Evolutionary conservation across 352 stramenopile species (phyloP).

Genomic region (Globisporangium solare): DNA sequence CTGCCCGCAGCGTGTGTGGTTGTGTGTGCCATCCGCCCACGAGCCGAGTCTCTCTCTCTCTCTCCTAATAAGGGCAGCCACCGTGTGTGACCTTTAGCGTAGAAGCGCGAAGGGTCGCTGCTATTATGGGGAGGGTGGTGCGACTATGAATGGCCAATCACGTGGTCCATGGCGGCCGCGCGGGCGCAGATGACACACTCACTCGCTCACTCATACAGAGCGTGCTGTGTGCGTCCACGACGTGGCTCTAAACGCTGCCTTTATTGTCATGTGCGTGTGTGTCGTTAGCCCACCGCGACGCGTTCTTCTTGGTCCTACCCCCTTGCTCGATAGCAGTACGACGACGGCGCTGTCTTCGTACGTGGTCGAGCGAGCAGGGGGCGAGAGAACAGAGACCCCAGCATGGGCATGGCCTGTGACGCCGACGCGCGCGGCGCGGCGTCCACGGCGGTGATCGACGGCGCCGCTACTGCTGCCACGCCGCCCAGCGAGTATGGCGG

Average conservation of each 20-base stretch:
- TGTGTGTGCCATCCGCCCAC: background rate
- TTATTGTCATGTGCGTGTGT: background rate
- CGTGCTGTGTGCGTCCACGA: background rate
- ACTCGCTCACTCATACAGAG: too few species aligned
- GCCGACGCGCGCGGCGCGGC: constrained; percentile 32
- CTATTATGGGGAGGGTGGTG: too few species aligned
- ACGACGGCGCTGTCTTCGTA: constrained; percentile 1
- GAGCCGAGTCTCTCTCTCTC: too few species aligned
- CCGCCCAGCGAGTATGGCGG: background rate
- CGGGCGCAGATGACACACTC: too few species aligned
- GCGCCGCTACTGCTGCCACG: constrained; percentile 10
- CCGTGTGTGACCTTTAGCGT: too few species aligned
- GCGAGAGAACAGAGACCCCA: constrained; percentile 7
- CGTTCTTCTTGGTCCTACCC: background rate
- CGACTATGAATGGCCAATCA: too few species aligned
- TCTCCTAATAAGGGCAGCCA: too few species aligned
- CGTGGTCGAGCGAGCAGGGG: constrained; percentile 6
- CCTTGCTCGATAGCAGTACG: constrained; percentile 7
- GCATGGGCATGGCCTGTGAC: constrained; percentile 70
- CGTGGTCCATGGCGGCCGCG: too few species aligned
- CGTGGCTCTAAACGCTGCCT: too few species aligned
- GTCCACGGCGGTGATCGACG: constrained; percentile 2
- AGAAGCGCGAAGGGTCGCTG: too few species aligned
- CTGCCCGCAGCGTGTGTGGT: background rate
- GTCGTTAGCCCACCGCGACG: background rate